Conservation (phyloP, 306 rosid species). For the Trichosanthes cucumerina region DNA sequence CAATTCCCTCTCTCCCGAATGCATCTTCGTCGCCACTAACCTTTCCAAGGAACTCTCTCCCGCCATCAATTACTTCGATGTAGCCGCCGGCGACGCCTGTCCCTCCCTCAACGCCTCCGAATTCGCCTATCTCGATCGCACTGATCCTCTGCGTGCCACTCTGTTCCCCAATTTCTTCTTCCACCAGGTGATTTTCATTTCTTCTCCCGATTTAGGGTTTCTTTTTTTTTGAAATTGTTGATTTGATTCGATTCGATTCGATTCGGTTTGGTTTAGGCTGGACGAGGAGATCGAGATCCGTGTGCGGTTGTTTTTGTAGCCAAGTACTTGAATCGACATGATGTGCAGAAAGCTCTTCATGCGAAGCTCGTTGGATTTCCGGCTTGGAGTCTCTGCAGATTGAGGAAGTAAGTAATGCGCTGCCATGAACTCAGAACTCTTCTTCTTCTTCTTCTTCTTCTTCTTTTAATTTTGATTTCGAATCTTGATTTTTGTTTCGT, state of each 20-base stretch:
- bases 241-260: not conserved
- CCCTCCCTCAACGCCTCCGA: constrained; percentile 30
- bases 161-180: not conserved
- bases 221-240: not conserved
- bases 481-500: not conserved
- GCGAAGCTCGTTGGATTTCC: constrained; percentile 62
- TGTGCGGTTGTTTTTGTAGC: constrained; percentile 73
- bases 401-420: not conserved
- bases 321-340: constrained; percentile 62
- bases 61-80: constrained; percentile 42
- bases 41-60: constrained; percentile 36
- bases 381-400: constrained; percentile 76
- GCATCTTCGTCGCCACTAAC: constrained; percentile 36
- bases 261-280: constrained; percentile 31
- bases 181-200: not conserved
- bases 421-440: constrained; percentile 17
- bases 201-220: not conserved
- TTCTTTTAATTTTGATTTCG: not conserved
- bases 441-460: not conserved
- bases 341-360: constrained; percentile 73
- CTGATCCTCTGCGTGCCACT: constrained; percentile 22
- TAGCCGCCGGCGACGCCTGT: constrained; percentile 45
- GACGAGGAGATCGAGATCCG: constrained; percentile 45
- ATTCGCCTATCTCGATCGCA: constrained; percentile 16
- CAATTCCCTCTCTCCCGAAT: constrained; percentile 28